Evolutionary conservation across 2,329 filamentous ascomycete species (phyloP).

Genomic region (Cytospora paraplurivora): DNA sequence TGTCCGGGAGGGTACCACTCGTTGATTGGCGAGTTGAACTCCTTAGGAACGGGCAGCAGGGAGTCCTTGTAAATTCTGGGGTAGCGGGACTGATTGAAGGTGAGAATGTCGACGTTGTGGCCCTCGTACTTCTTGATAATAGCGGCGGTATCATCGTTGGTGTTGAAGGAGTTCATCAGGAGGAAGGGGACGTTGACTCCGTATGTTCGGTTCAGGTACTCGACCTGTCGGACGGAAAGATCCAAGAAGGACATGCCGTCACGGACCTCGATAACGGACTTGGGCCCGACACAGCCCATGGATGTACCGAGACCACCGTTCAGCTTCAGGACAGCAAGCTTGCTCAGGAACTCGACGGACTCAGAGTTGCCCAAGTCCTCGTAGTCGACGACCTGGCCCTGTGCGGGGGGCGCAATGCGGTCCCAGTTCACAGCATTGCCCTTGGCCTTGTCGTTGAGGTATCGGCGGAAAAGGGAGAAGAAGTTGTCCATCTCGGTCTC

Average conservation of each 20-base stretch:
- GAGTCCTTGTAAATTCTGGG: conserved; percentile 98
- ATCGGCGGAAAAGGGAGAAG: conserved; percentile 97
- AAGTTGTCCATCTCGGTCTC: conserved; percentile 99
- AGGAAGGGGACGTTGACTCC: conserved; percentile 96
- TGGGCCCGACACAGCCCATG: conserved; percentile 98
- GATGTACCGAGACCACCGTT: conserved; percentile 99
- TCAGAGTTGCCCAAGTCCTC: conserved; percentile 85
- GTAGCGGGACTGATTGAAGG: conserved; percentile 99
- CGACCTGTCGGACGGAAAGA: conserved; percentile 96
- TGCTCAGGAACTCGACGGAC: conserved; percentile 92
- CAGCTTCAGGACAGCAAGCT: conserved; percentile 97
- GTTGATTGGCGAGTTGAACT: conserved; percentile 79
- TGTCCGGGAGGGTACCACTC: conserved; percentile 99
- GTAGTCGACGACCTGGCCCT: conserved; percentile 94
- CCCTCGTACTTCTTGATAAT: conserved; percentile 99
- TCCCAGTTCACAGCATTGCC: conserved; percentile 96
- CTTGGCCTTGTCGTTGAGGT: conserved; percentile 98
- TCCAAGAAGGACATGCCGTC: conserved; percentile 99
- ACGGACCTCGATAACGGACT: conserved; percentile 98
- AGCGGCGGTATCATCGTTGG: conserved; percentile 93
- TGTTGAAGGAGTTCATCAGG: conserved; percentile 99
- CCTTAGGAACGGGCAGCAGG: conserved; percentile 91
- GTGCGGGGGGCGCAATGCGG: conserved; percentile 89
- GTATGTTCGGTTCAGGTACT: conserved; percentile 98
- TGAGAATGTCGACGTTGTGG: conserved; percentile 98